Percentiles rank a stretch among this genome's conserved stretches.
Conservation (phyloP, 2,329 filamentous ascomycete genomes). For the Amesomyces nigricolor region DNA sequence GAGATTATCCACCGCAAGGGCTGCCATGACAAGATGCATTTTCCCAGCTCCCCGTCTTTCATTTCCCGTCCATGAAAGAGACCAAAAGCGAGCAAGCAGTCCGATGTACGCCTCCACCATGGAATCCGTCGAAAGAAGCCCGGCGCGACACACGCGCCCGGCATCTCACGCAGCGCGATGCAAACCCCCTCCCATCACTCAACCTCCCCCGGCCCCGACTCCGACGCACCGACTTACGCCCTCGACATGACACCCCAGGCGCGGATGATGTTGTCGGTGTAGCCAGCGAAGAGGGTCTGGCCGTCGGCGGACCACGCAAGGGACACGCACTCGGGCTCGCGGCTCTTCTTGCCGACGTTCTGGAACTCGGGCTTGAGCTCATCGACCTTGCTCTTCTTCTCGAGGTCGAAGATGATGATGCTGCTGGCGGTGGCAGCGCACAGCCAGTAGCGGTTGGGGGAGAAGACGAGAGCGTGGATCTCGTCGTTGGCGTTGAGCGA, state of each 20-base stretch:
- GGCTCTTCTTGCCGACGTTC: constrained; percentile 96
- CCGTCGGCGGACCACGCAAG: constrained; percentile 97
- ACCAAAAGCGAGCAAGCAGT: constrained; percentile 34
- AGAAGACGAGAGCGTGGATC: constrained; percentile 99
- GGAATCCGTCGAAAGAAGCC: constrained; percentile 27
- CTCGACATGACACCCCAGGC: constrained; percentile 97
- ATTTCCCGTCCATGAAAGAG: constrained; percentile 28
- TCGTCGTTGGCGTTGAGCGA: constrained; percentile 98
- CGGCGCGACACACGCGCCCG: constrained; percentile 19
- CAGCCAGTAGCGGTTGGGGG: constrained; percentile 99
- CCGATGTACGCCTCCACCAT: constrained; percentile 33
- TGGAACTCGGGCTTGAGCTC: constrained; percentile 99
- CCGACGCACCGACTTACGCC: constrained; percentile 50
- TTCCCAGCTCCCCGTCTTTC: constrained; percentile 27
- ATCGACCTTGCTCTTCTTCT: constrained; percentile 99
- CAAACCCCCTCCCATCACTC: constrained; percentile 19
- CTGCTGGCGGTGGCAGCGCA: constrained; percentile 94
- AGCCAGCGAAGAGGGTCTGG: constrained; percentile 98
- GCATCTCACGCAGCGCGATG: constrained; percentile 22
- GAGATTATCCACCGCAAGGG: constrained; percentile 14
- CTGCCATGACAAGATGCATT: constrained; percentile 23
- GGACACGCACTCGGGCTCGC: constrained; percentile 95
- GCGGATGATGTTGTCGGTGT: constrained; percentile 99
- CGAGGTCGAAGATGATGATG: constrained; percentile 99
- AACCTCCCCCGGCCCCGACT: constrained; percentile 18